Evolutionary conservation across 2,329 filamentous ascomycete genomes (phyloP), one percentile per base, ranked within the genome.

Genomic region (Furcasterigmium sp.): DNA sequence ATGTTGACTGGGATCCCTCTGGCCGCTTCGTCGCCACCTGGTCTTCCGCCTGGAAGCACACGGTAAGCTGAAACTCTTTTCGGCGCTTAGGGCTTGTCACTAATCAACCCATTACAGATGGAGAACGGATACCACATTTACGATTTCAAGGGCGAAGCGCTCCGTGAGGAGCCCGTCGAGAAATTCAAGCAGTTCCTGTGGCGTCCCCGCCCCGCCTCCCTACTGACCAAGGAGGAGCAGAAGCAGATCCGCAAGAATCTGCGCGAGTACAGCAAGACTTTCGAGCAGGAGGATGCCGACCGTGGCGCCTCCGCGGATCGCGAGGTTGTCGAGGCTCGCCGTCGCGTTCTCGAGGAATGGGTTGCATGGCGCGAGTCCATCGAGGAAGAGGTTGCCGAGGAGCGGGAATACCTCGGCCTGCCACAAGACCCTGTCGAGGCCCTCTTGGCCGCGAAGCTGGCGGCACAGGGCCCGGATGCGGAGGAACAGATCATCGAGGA

Each of bases 61-160:
- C 85, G 55, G 91, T 95, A 84, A 74, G 87, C n/a, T 71, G 38
- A 11, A 40, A 17, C 19, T n/a, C 20, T n/a, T n/a, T n/a, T n/a
- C n/a, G n/a, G n/a, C n/a, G n/a, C n/a, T n/a, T n/a, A n/a, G n/a
- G n/a, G n/a, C n/a, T n/a, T n/a, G n/a, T n/a, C n/a, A n/a, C n/a
- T n/a, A n/a, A n/a, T n/a, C n/a, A n/a, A n/a, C n/a, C n/a, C n/a
- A n/a, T n/a, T n/a, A 10, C 60, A 95, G 88, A 95, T 97, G 89
- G 93, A 98, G 75, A 98, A 97, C 64, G 93, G 93, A 51, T 98
- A 95, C 75, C 91, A 97, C 66, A 73, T 98, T 49, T 97, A 96
- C 78, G 91, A 95, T 63, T 98, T 98, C 80, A 87, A 84, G 64
- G 94, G 93, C 51, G 84, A 87, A 56, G 79, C 85, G 43, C 81